Evolutionary conservation across 208 protist species (phyloP).

Genomic region (Acanthamoeba healyi): DNA sequence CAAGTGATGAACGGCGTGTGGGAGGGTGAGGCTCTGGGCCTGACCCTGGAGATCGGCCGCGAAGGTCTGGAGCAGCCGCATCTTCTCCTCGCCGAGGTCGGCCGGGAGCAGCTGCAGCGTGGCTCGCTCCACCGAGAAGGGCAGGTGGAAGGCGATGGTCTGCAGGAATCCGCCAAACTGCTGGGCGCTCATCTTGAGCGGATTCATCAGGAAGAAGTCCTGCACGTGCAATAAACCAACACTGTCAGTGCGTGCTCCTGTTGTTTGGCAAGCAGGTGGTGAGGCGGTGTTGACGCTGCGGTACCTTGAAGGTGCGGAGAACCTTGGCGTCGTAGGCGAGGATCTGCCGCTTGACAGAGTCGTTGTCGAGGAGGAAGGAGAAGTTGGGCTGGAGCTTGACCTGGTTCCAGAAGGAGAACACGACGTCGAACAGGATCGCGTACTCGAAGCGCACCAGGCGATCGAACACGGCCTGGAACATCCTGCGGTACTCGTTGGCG

Average conservation of each 20-base stretch:
- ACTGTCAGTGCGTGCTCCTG: not conserved
- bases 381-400: slow-evolving; percentile 71
- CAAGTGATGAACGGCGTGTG: not conserved
- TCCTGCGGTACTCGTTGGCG: slow-evolving; percentile 70
- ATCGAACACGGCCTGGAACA: slow-evolving; percentile 69
- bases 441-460: slow-evolving; percentile 37
- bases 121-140: slow-evolving; percentile 42
- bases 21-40: slow-evolving; percentile 38
- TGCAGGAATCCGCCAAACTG: slow-evolving; percentile 54
- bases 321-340: slow-evolving; percentile 50
- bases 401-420: slow-evolving; percentile 72
- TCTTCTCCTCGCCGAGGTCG: slow-evolving; percentile 10
- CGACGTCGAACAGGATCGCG: slow-evolving; percentile 53
- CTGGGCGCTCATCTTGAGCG: slow-evolving; percentile 29
- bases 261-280: not conserved
- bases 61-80: slow-evolving; percentile 35
- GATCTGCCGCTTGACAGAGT: slow-evolving; percentile 10
- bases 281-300: no score
- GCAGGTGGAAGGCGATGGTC: slow-evolving; percentile 58
- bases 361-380: slow-evolving; percentile 12
- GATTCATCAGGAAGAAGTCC: slow-evolving; percentile 50
- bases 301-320: slow-evolving; percentile 23
- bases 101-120: not conserved
- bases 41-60: slow-evolving; percentile 18
- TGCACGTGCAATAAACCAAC: not conserved